Evolutionary conservation across 352 stramenopile genomes (phyloP).

Genomic region (Aphanomyces euteiches): DNA sequence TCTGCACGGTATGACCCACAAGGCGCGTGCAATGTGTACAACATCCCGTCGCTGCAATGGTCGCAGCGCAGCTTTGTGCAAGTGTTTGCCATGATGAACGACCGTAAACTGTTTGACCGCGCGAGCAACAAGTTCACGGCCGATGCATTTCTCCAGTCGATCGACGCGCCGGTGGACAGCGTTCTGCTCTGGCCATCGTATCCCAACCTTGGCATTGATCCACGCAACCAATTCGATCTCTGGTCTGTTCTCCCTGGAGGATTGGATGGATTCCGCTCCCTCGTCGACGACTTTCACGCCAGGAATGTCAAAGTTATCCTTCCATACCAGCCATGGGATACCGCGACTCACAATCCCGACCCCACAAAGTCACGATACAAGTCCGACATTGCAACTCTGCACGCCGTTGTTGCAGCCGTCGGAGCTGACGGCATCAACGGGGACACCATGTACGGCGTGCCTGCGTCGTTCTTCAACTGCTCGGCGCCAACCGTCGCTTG

Average conservation of each 20-base stretch:
- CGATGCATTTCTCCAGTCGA: conserved; percentile 57
- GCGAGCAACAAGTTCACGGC: conserved; percentile 57
- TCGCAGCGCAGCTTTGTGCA: conserved; percentile 78
- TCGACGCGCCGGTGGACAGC: conserved; percentile 67
- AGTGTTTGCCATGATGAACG: conserved; percentile 68
- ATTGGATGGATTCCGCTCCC: conserved; percentile 39
- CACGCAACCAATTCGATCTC: conserved; percentile 77
- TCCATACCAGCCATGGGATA: conserved; percentile 86
- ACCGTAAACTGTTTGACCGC: conserved; percentile 72
- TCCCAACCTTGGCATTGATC: conserved; percentile 78
- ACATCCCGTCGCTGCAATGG: conserved; percentile 54
- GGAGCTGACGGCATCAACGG: conserved; percentile 80
- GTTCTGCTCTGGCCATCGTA: conserved; percentile 82
- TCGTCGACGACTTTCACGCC: conserved; percentile 63
- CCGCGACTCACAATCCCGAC: conserved; percentile 60
- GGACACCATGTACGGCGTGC: conserved; percentile 86
- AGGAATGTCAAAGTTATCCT: conserved; percentile 59
- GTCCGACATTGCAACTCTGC: conserved; percentile 60
- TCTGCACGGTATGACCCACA: conserved; percentile 57
- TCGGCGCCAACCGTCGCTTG: conserved; percentile 37
- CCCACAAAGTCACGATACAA: conserved; percentile 63
- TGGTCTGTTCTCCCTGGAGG: conserved; percentile 57
- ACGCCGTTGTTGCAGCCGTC: conserved; percentile 39
- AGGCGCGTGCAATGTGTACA: conserved; percentile 69
- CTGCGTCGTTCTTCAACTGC: conserved; percentile 77